Evolutionary conservation across 2,329 filamentous ascomycete genomes (phyloP).

Genomic region (Aschersonia sp.): DNA sequence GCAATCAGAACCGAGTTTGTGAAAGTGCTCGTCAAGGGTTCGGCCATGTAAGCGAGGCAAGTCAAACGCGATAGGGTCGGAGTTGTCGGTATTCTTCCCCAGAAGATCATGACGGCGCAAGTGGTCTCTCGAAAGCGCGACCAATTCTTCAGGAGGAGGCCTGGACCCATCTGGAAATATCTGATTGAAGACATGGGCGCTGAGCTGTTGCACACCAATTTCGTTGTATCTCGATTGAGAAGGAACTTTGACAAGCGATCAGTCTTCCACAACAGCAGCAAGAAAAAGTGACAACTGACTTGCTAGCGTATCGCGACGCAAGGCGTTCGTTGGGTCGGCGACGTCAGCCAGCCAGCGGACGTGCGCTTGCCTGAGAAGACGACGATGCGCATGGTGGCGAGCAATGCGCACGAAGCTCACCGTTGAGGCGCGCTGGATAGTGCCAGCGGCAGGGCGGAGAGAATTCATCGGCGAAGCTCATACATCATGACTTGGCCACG

Average conservation of each 20-base stretch:
- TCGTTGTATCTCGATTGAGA: conserved; percentile 68
- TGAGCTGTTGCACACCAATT: conserved; percentile 89
- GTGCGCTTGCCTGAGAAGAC: conserved; percentile 18
- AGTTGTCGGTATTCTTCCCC: conserved; percentile 75
- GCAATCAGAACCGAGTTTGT: conserved; percentile 71
- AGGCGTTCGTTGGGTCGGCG: conserved; percentile 9
- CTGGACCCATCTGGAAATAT: conserved; percentile 51
- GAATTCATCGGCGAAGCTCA: conserved; percentile 12
- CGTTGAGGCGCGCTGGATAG: conserved; percentile 24
- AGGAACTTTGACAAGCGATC: conserved; percentile 17
- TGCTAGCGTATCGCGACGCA: background rate
- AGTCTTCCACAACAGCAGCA: no score
- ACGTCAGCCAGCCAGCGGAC: conserved; percentile 29
- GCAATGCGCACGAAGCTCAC: conserved; percentile 36
- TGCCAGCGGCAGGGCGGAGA: conserved; percentile 17
- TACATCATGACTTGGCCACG: conserved; percentile 11
- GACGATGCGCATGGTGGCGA: conserved; percentile 29
- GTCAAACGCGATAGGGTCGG: conserved; percentile 68
- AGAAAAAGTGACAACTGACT: background rate
- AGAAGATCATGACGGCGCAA: conserved; percentile 71
- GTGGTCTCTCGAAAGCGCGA: conserved; percentile 71
- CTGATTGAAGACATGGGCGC: conserved; percentile 66
- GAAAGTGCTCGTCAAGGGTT: conserved; percentile 86
- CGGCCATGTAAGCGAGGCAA: conserved; percentile 65
- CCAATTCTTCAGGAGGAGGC: conserved; percentile 53